These are phyloP conservation scores for Nakaseomyces kungkrabaensis DNA, from an alignment of 1,139 yeast species.

Conservation along the genomic window DNA sequence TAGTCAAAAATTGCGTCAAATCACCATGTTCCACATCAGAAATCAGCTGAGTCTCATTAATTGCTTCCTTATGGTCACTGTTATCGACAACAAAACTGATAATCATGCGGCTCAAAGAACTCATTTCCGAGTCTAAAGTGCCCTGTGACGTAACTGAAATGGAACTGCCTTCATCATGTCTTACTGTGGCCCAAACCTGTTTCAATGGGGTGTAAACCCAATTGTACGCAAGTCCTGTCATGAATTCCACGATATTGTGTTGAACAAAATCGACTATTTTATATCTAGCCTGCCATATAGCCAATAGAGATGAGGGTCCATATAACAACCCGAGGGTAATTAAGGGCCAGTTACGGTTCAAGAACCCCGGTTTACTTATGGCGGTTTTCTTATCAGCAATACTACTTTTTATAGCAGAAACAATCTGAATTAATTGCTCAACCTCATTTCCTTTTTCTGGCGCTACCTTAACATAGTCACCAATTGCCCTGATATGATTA, in stretches of 20 bases:
- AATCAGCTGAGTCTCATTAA: slow-evolving; percentile 24
- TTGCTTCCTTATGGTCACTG: slow-evolving; percentile 9
- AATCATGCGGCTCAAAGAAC: slow-evolving; percentile 82
- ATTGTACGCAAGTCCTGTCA: slow-evolving; percentile 57
- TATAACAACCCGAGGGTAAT: slow-evolving; percentile 33
- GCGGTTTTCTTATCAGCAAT: not conserved
- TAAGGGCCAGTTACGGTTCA: slow-evolving; percentile 62
- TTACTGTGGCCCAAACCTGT: slow-evolving; percentile 65
- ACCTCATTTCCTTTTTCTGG: not conserved
- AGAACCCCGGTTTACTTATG: slow-evolving; percentile 36
- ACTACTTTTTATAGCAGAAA: not conserved
- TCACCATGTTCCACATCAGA: slow-evolving; percentile 55
- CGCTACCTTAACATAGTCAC: not conserved
- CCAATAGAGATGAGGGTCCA: slow-evolving; percentile 42
- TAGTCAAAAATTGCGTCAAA: slow-evolving; percentile 65
- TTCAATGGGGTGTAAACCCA: slow-evolving; percentile 78
- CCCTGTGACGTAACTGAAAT: slow-evolving; percentile 73
- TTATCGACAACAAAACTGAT: slow-evolving; percentile 54
- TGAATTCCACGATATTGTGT: slow-evolving; percentile 52
- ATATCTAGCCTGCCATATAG: slow-evolving; percentile 41
- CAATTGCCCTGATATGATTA: not conserved
- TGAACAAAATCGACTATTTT: slow-evolving; percentile 48
- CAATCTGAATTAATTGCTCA: not conserved
- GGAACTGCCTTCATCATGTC: slow-evolving; percentile 65
- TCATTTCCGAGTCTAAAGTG: slow-evolving; percentile 66